Base-by-base conservation (phyloP, 495 filamentous ascomycete genomes). In the Xylaria palmicola region DNA sequence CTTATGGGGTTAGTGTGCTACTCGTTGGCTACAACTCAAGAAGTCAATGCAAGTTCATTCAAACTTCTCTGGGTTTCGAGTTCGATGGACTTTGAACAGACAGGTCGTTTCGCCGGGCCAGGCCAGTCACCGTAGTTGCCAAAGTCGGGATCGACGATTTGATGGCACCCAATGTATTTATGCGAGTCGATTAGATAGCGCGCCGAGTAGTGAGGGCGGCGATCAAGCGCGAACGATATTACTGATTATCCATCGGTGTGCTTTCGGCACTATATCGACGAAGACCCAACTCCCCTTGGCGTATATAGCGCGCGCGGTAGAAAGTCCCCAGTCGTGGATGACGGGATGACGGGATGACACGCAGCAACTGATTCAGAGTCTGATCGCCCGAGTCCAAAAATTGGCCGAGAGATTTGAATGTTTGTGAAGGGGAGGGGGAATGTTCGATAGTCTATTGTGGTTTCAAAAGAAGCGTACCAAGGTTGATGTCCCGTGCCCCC, bases 391-490 rank as follows among this genome's bases (percentile, higher is more conserved):
- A 32, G 20, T 41, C 36, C 1, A 62, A 22, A 62, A 62, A 63
- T 60, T 59, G 56, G 34, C 60, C 50, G 62, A 59, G 55, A 64
- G 47, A 65, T 59, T 55, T 44, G 55, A 50, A 67, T 66, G 36
- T 44, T 58, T 27, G 50, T 41, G 47, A 54, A 63, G 52, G 41
- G 56, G 57, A 65, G 37, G 56, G 43, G 59, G 62, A 20, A 32
- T 49, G 52, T 61, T 64, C 67, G 62, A 69, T 65, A 67, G 65
- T 67, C 53, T 27, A 67, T 34, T 5, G 52, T 45, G 50, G 67
- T 69, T 61, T 67, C 62, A 49, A 56, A 67, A 50, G 51, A 49
- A 22, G 30, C 12, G 34, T 27, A 37, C 45, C 56, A 20, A 39
- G 22, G 17, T 56, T 56, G 43, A 55, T 55, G 13, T 17, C 17